phyloP scores from a whole-genome alignment of 176 grass and related monocot species.

The Pontederia paniculata region DNA sequence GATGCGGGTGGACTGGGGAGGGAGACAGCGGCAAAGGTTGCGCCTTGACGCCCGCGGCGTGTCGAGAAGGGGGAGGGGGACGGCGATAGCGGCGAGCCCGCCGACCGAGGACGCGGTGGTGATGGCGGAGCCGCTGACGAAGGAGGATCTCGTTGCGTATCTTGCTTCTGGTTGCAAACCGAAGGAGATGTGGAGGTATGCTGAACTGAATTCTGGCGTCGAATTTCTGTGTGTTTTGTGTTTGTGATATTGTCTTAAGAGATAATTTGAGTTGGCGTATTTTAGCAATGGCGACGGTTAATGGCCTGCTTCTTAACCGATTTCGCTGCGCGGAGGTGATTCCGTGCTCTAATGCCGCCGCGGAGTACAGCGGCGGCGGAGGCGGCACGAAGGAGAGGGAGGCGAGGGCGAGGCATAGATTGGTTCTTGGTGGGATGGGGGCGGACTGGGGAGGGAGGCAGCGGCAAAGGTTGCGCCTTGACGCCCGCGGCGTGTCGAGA shows the following conservation, averaged over 20 bases:
- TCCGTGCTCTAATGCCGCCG: too few species aligned
- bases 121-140: slow-evolving; percentile 67
- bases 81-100: slow-evolving; percentile 54
- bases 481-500: background rate
- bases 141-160: slow-evolving; percentile 78
- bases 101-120: slow-evolving; percentile 68
- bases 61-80: slow-evolving; percentile 9
- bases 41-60: background rate
- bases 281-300: too few species aligned
- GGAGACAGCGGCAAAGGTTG: background rate
- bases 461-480: background rate
- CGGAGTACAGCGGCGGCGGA: too few species aligned
- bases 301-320: too few species aligned
- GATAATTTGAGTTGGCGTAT: too few species aligned
- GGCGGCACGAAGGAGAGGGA: too few species aligned
- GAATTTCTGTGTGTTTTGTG: too few species aligned
- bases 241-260: too few species aligned
- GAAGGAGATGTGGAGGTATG: slow-evolving; percentile 79
- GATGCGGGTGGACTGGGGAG: background rate
- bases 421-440: too few species aligned
- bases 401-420: too few species aligned
- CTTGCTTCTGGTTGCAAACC: slow-evolving; percentile 82
- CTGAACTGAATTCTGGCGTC: too few species aligned
- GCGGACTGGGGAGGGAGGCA: background rate
- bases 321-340: too few species aligned